Percentiles rank a stretch among this genome's conserved stretches.
Conservation (phyloP, 768 basidiomycete species). For the Suillus decipiens region DNA sequence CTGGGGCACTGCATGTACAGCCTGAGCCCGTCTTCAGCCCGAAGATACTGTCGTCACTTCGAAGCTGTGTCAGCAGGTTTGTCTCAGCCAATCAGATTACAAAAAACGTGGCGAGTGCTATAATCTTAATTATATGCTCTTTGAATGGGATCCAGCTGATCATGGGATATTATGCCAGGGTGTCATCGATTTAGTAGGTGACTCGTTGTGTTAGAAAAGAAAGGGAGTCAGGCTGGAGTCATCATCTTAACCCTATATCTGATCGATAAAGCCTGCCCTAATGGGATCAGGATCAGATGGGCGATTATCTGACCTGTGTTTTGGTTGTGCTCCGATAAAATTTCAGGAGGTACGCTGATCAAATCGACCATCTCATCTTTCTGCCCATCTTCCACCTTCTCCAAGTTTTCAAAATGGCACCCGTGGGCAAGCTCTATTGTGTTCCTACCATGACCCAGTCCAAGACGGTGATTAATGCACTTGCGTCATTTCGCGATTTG, state of each 20-base stretch:
- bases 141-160: background rate
- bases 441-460: constrained; percentile 41
- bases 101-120: background rate
- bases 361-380: constrained; percentile 12
- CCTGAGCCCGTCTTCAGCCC: background rate
- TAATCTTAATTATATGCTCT: background rate
- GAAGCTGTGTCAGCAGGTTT: background rate
- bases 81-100: background rate
- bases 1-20: background rate
- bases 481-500: constrained; percentile 7
- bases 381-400: constrained; percentile 21
- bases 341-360: constrained; percentile 8
- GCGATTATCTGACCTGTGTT: constrained; percentile 16
- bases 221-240: background rate
- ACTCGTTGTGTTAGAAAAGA: background rate
- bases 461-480: constrained; percentile 42
- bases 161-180: background rate
- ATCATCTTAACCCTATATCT: background rate
- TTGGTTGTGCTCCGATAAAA: constrained; percentile 22
- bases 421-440: constrained; percentile 68
- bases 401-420: constrained; percentile 46
- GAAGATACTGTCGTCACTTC: background rate
- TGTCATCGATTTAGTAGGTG: background rate
- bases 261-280: constrained; percentile 35
- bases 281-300: constrained; percentile 3